Base-by-base conservation (phyloP, 768 basidiomycete species). In the Russula griseocarnosa region DNA sequence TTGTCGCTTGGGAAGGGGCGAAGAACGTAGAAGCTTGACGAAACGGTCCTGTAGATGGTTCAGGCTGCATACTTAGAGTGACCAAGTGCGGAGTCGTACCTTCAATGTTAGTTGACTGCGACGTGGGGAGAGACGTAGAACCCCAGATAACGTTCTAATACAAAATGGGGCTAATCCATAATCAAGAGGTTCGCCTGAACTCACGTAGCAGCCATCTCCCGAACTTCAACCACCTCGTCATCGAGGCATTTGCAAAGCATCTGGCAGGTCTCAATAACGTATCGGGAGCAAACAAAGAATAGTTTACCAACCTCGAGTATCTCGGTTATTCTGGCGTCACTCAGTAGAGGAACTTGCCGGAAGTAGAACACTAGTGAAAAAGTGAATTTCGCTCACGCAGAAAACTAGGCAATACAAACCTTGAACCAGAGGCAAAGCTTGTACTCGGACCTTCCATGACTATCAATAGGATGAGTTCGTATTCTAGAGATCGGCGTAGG, bases 361-460 rank as follows among this genome's bases (percentile, higher is more conserved):
- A 94, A 95, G 77, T 93, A 93, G 70, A 91, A 87, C 32, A 93
- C 86, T 88, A 55, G 7, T 58, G 18, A 30, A 32, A n/a, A 49
- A 20, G 26, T 55, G 47, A 20, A 46, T 36, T 53, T 32, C 11
- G 38, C 16, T 14, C 20, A 6, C 16, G 62, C 3, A 18, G 24
- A 28, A n/a, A 57, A 34, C 28, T 22, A 6, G 16, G 22, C 6
- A 34, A 42, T 38, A 69, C 76, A 46, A 49, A 83, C 87, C 85
- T 81, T 92, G 90, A 14, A 96, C 80, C 20, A 94, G 79, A 5
- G 92, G 93, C 58, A 97, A 76, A 26, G 90, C 89, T 73, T 94
- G 92, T 61, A 94, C 77, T 30, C 93, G 85, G 20, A 94, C 88
- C 70, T 85, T 82, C 92, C 93, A 97, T 1, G 92, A 94, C 88